Conservation (phyloP, 2,329 filamentous ascomycete species). For the Colletotrichum melonis region DNA sequence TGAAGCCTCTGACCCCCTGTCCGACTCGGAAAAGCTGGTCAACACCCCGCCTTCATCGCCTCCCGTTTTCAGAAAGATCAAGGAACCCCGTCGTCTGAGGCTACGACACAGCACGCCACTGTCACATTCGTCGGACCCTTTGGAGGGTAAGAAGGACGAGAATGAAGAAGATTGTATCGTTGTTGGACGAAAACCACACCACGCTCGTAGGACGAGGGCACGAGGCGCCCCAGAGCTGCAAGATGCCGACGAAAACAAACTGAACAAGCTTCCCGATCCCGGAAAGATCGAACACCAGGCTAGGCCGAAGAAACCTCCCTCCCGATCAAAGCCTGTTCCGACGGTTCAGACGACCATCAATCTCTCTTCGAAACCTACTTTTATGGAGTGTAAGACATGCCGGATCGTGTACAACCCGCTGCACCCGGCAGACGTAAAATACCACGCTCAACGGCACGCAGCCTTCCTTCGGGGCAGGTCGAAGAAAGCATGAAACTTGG, state of each 20-base stretch:
- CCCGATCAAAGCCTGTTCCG: constrained; percentile 36
- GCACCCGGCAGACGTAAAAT: constrained; percentile 56
- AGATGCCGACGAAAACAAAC: not conserved
- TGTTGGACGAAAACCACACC: not conserved
- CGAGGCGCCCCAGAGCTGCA: not conserved
- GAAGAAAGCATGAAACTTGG: not conserved
- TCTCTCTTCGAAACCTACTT: constrained; percentile 52
- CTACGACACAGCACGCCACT: constrained; percentile 30
- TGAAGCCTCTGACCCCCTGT: constrained; percentile 21
- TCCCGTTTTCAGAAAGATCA: constrained; percentile 19
- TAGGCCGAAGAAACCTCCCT: constrained; percentile 19
- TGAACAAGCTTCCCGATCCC: not conserved
- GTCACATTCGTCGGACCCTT: not conserved
- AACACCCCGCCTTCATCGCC: constrained; percentile 41
- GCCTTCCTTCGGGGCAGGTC: not conserved
- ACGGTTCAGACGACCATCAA: constrained; percentile 57
- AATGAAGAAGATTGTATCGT: not conserved
- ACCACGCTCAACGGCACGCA: constrained; percentile 51
- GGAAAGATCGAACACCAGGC: not conserved
- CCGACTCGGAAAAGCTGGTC: constrained; percentile 30
- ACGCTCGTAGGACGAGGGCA: not conserved
- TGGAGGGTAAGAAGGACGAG: not conserved
- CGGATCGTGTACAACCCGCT: constrained; percentile 57
- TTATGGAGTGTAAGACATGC: constrained; percentile 56
- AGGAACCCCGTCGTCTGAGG: constrained; percentile 35